Percentiles rank a stretch among this genome's conserved stretches.
These are phyloP conservation scores for Miamiensis avidus DNA, from an alignment of 169 alveolate genomes.

Conservation along the genomic window DNA sequence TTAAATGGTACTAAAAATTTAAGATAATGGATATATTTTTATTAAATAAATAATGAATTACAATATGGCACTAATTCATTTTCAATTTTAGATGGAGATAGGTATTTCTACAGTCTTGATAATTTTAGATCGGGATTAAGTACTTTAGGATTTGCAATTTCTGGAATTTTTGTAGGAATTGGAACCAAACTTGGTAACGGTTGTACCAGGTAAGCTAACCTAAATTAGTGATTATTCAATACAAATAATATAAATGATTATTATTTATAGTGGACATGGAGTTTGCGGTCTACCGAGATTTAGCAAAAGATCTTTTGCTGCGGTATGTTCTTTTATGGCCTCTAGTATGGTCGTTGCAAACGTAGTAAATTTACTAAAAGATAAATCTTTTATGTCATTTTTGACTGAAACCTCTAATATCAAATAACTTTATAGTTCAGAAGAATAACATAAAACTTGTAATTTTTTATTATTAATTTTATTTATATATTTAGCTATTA, in stretches of 20 bases:
- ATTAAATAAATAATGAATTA: too few relatives aligned
- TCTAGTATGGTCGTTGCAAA: background rate
- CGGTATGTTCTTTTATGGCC: constrained; percentile 67
- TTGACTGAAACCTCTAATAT: background rate
- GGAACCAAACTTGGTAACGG: constrained; percentile 84
- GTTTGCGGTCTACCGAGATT: constrained; percentile 86
- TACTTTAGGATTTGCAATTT: constrained; percentile 55
- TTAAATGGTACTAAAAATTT: background rate
- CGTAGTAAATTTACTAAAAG: background rate
- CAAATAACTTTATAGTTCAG: constrained; percentile 3
- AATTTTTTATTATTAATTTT: too few relatives aligned
- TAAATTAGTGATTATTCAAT: too few relatives aligned
- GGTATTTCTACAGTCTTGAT: background rate
- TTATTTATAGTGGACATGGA: constrained; percentile 72
- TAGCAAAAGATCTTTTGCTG: constrained; percentile 68
- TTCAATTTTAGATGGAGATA: background rate
- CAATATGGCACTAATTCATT: too few relatives aligned
- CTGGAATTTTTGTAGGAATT: constrained; percentile 77
- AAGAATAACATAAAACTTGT: constrained; percentile 8
- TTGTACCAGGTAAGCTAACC: constrained; percentile 51
- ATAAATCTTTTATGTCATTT: background rate
- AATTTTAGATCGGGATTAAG: constrained; percentile 5
- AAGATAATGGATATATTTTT: too few relatives aligned
- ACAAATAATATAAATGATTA: too few relatives aligned
- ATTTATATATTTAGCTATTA: too few relatives aligned